Evolutionary conservation across 2,329 filamentous ascomycete genomes (phyloP).

Genomic region (Helotiales sp.): DNA sequence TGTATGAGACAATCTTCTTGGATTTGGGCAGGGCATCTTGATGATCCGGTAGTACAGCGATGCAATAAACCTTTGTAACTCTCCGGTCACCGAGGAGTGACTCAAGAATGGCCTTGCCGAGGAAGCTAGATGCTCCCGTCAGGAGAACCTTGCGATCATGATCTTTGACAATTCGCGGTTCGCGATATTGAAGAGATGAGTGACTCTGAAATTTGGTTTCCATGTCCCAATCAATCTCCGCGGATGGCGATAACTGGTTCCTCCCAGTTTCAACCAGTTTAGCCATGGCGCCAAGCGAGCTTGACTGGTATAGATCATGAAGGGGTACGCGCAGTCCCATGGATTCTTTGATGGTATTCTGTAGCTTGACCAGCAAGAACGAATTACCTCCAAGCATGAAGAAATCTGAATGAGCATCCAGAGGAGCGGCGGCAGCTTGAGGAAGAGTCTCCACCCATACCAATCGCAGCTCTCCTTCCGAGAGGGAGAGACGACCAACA

Average conservation of each 20-base stretch:
- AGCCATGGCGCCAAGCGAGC: conserved; percentile 25
- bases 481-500: background rate
- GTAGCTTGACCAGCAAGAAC: conserved; percentile 40
- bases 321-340: conserved; percentile 32
- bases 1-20: background rate
- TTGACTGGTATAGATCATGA: conserved; percentile 29
- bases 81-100: conserved; percentile 42
- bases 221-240: conserved; percentile 24
- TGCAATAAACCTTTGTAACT: conserved; percentile 49
- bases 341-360: conserved; percentile 30
- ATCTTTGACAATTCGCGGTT: too few relatives aligned
- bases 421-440: background rate
- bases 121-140: conserved; percentile 49
- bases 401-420: conserved; percentile 40
- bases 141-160: conserved; percentile 36
- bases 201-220: conserved; percentile 41
- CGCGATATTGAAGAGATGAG: conserved; percentile 40
- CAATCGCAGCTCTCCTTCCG: background rate
- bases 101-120: conserved; percentile 47
- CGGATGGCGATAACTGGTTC: conserved; percentile 35
- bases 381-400: conserved; percentile 45
- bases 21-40: background rate
- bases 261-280: background rate
- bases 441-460: background rate
- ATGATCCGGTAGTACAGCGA: conserved; percentile 45